Evolutionary conservation across 768 basidiomycete species (phyloP), one percentile per base, ranked within the genome.

Genomic region (Amanita brunnescens): DNA sequence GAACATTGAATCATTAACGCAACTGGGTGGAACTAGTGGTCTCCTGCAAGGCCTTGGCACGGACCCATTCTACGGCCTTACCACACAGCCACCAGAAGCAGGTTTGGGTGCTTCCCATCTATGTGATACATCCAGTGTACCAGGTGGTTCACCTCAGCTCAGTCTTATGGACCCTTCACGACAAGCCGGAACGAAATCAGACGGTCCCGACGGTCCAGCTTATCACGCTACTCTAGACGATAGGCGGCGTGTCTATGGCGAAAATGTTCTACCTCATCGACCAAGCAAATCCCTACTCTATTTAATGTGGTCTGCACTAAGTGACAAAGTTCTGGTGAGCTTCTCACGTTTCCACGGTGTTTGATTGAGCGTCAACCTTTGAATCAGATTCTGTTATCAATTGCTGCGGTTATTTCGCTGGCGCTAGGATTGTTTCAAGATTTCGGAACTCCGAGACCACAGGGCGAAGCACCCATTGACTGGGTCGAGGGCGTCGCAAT

Each of bases 401-500:
- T 98, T 61, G 91, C 95, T 42, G 96, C 96, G 2, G 80, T 90
- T 34, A 77, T 99, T 35, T 96, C 96, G 13, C 74, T 99, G 40
- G 93, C 92, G 10, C 80, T 98, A 12, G 96, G 96, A 16, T 70
- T 99, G 24, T 96, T 96, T 67, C 88, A 95, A 64, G 91, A 93
- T 62, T 87, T 97, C 62, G 95, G 94, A 9, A 71, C 81, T 0
- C 77, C 78, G 4, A 72, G 80, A 7, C 55, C 68, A 1, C 70
- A 69, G 33, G 78, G 73, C 38, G 75, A 85, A 39, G 84, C 93
- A 1, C 81, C 83, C 14, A 91, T 98, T 13, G 93, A 97, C 60
- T 97, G 95, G 95, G 93, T 99, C 0, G 95, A 98, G 70, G 95
- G 85, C 49, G 87, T 90, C 9, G 82, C 87, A 0, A 89, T 89